Evolutionary conservation across 2,329 filamentous ascomycete species (phyloP).

Genomic region (Colletotrichum sublineola): DNA sequence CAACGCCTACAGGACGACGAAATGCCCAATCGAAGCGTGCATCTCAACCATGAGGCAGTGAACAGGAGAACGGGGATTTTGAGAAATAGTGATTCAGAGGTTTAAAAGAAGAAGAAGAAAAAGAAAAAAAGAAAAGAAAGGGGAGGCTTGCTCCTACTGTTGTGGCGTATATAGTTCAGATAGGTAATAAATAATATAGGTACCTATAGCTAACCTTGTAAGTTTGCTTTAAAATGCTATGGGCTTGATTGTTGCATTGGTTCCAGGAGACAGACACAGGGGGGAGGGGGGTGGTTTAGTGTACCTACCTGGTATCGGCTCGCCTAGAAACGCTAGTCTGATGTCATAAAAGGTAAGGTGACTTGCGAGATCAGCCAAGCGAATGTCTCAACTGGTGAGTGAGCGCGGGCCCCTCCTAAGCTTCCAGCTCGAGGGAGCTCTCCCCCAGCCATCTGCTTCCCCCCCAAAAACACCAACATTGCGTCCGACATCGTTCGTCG

Average conservation of each 20-base stretch:
- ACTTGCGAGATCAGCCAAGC: slow-evolving; percentile 33
- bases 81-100: background rate
- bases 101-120: background rate
- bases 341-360: slow-evolving; percentile 29
- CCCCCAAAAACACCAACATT: slow-evolving; percentile 9
- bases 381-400: slow-evolving; percentile 36
- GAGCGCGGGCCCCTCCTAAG: slow-evolving; percentile 17
- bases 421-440: slow-evolving; percentile 30
- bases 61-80: slow-evolving; percentile 3
- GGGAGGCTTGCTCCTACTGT: slow-evolving; percentile 20
- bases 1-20: background rate
- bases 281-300: background rate
- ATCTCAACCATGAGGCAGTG: background rate
- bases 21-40: background rate
- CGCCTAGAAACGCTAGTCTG: slow-evolving; percentile 24
- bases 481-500: slow-evolving; percentile 7
- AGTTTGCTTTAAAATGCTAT: slow-evolving; percentile 3
- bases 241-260: slow-evolving; percentile 17
- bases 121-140: slow-evolving; percentile 34
- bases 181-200: no score
- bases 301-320: background rate
- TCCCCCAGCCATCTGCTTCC: background rate
- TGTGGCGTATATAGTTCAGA: background rate
- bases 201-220: background rate
- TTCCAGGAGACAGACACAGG: slow-evolving; percentile 7